phyloP scores from a whole-genome alignment of 1,284 basidiomycete species.

The Mixia osmundae region DNA sequence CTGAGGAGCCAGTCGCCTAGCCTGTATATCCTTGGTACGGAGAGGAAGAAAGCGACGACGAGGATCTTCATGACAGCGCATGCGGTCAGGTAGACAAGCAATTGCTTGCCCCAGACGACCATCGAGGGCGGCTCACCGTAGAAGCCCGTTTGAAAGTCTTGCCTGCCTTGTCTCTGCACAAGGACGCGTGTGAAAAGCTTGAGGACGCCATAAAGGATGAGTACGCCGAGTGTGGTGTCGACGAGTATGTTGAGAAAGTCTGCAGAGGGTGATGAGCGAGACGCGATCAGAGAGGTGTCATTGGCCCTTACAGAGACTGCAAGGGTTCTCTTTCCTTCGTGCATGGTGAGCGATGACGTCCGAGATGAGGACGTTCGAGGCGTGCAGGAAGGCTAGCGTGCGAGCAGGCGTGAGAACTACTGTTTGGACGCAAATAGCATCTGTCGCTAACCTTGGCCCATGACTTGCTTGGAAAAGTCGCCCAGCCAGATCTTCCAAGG shows the following conservation, averaged over 20 bases:
- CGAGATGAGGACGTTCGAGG: constrained; percentile 49
- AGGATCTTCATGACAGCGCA: constrained; percentile 75
- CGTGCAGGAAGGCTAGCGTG: background rate
- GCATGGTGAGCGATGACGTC: constrained; percentile 36
- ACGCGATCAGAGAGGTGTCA: constrained; percentile 2
- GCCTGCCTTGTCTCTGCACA: constrained; percentile 36
- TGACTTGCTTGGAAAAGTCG: constrained; percentile 67
- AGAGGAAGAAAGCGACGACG: constrained; percentile 49
- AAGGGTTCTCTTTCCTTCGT: constrained; percentile 42
- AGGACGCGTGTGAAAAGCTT: constrained; percentile 43
- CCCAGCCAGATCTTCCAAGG: constrained; percentile 85
- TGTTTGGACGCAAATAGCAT: too few species aligned
- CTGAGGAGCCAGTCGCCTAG: constrained; percentile 59
- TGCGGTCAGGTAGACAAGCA: constrained; percentile 58
- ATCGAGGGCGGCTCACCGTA: constrained; percentile 27
- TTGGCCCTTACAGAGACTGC: constrained; percentile 30
- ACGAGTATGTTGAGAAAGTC: constrained; percentile 89
- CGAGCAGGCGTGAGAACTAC: constrained; percentile 28
- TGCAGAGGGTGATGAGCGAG: constrained; percentile 18
- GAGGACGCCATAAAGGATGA: constrained; percentile 57
- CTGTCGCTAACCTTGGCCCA: constrained; percentile 80
- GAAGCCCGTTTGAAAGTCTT: constrained; percentile 62
- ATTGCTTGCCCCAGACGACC: constrained; percentile 56
- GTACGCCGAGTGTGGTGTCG: constrained; percentile 81
- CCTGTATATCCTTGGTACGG: constrained; percentile 29